Conservation (phyloP, 208 protist genomes). For the Leishmania guyanensis region DNA sequence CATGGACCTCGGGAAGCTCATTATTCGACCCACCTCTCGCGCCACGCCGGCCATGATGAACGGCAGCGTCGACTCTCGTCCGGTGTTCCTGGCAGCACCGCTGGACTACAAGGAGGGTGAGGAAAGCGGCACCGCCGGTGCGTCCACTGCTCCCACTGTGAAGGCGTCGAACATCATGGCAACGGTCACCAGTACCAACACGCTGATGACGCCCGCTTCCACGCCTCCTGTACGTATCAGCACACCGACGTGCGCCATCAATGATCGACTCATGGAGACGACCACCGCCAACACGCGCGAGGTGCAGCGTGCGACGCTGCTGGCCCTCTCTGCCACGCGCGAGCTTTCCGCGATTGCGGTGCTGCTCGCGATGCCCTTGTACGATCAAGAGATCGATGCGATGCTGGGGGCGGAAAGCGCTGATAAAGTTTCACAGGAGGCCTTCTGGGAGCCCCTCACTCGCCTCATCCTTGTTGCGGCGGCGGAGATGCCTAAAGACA, state of each 20-base stretch:
- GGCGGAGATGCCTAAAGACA: not conserved
- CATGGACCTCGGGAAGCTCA: slow-evolving; percentile 48
- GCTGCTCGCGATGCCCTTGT: slow-evolving; percentile 54
- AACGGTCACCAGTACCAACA: slow-evolving; percentile 34
- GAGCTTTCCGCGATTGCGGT: slow-evolving; percentile 55
- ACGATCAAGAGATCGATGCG: slow-evolving; percentile 42
- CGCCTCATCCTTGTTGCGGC: slow-evolving; percentile 38
- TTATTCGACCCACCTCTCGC: slow-evolving; percentile 63
- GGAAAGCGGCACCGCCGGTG: slow-evolving; percentile 1
- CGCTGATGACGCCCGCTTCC: slow-evolving; percentile 21
- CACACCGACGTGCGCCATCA: slow-evolving; percentile 36
- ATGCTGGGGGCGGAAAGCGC: slow-evolving; percentile 34
- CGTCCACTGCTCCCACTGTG: slow-evolving; percentile 4
- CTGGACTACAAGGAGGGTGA: slow-evolving; percentile 19
- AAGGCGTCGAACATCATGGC: slow-evolving; percentile 19
- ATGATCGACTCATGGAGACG: slow-evolving; percentile 22
- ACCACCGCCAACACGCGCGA: slow-evolving; percentile 30
- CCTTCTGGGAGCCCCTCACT: slow-evolving; percentile 70
- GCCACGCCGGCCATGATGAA: slow-evolving; percentile 35
- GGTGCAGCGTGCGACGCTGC: slow-evolving; percentile 51
- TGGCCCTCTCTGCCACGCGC: slow-evolving; percentile 48
- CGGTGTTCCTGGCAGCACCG: slow-evolving; percentile 46
- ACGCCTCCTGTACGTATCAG: slow-evolving; percentile 21
- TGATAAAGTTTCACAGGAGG: slow-evolving; percentile 34
- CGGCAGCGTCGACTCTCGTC: slow-evolving; percentile 17